Conservation (phyloP, 495 filamentous ascomycete species). For the Cercophora scortea region DNA sequence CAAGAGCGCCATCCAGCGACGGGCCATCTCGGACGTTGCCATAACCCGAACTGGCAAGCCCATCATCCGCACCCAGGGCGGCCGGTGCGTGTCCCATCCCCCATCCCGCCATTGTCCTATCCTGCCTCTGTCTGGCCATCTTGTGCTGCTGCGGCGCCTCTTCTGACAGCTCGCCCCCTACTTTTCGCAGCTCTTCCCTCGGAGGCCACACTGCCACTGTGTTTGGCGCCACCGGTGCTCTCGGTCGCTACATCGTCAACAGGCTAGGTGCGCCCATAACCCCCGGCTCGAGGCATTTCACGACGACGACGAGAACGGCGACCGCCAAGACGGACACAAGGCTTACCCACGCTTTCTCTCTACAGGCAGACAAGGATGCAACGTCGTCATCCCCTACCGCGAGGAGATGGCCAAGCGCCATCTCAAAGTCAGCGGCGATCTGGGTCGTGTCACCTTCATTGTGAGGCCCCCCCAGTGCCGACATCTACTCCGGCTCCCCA, state of each 20-base stretch:
- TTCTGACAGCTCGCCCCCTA: too few species aligned
- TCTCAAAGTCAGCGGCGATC: conserved; percentile 88
- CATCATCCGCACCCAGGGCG: conserved; percentile 72
- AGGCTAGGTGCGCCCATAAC: conserved; percentile 60
- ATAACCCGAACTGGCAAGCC: conserved; percentile 86
- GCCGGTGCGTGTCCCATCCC: conserved; percentile 51
- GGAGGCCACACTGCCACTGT: conserved; percentile 92
- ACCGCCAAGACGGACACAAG: conserved; percentile 29
- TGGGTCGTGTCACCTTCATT: conserved; percentile 80
- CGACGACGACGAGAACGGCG: too few species aligned
- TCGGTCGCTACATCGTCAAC: conserved; percentile 97
- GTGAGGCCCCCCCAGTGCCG: conserved; percentile 32
- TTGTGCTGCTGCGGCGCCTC: too few species aligned
- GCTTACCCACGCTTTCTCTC: neutral
- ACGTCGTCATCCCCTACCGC: conserved; percentile 84
- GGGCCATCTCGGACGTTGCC: conserved; percentile 65
- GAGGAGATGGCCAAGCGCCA: conserved; percentile 98
- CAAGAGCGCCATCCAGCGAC: conserved; percentile 26
- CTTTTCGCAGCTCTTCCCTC: conserved; percentile 20
- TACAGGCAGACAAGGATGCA: conserved; percentile 82
- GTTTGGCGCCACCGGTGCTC: conserved; percentile 93
- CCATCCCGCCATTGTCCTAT: conserved; percentile 33
- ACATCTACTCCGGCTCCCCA: neutral
- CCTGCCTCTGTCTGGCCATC: conserved; percentile 63
- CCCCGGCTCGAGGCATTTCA: conserved; percentile 10